Percentiles rank a stretch among this genome's conserved stretches.
phyloP scores from a whole-genome alignment of 352 stramenopile genomes.

The Phytophthora pseudosyringae region DNA sequence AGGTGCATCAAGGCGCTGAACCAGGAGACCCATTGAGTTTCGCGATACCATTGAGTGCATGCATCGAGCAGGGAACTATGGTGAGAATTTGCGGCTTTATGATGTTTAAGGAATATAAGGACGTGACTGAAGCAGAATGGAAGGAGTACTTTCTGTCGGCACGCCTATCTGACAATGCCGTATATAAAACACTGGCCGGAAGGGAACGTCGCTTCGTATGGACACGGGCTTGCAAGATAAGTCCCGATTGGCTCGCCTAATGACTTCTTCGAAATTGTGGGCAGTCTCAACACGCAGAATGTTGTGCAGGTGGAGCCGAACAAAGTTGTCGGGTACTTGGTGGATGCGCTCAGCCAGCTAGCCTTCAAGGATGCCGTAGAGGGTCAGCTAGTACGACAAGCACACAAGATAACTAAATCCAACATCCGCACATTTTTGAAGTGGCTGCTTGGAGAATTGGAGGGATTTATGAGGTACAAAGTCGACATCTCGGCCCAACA shows the following conservation, averaged over 20 bases:
- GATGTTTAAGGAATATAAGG: constrained; percentile 3
- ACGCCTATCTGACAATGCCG: constrained; percentile 15
- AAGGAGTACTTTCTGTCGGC: constrained; percentile 18
- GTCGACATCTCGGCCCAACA: not conserved
- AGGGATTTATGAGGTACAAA: not conserved
- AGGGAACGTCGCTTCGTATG: constrained; percentile 16
- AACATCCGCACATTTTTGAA: not conserved
- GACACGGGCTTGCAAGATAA: constrained; percentile 4
- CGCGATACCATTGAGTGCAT: not conserved
- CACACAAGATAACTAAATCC: not conserved
- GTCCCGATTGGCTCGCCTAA: constrained; percentile 2
- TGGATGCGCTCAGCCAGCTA: not conserved
- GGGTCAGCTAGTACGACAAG: not conserved
- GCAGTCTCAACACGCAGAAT: constrained; percentile 9
- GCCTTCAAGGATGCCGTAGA: not conserved
- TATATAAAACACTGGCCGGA: constrained; percentile 13
- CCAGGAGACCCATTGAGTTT: not conserved
- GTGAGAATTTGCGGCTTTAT: not conserved
- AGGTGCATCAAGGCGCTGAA: not conserved
- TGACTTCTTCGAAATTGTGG: constrained; percentile 18
- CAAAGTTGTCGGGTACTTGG: not conserved
- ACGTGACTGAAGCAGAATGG: constrained; percentile 14
- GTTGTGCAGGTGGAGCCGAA: not conserved
- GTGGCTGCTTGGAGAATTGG: not conserved
- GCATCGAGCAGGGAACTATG: not conserved